Conservation (phyloP, 257 asterid genomes). For the Euphrasia confusa region DNA sequence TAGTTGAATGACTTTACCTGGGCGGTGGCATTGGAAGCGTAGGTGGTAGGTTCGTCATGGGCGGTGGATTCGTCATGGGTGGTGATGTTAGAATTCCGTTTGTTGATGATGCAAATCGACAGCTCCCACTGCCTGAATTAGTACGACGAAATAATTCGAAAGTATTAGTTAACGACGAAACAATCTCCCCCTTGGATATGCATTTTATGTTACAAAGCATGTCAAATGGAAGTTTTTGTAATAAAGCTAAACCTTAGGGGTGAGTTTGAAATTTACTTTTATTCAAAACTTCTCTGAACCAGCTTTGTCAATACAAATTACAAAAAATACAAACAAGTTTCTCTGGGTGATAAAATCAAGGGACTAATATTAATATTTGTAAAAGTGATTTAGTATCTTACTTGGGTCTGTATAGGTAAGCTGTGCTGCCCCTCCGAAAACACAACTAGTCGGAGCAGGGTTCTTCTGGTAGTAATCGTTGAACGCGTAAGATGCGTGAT, state of each 20-base stretch:
- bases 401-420: constrained; percentile 75
- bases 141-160: neutral
- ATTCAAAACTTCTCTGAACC: no score
- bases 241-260: no score
- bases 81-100: constrained; percentile 20
- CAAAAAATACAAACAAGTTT: no score
- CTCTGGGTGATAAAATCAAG: no score
- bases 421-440: constrained; percentile 86
- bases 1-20: constrained; percentile 43
- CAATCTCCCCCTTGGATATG: no score
- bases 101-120: constrained; percentile 51
- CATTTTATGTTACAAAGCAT: no score
- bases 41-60: constrained; percentile 13
- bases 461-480: constrained; percentile 87
- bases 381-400: constrained; percentile 33
- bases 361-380: no score
- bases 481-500: constrained; percentile 91
- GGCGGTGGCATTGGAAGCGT: constrained; percentile 52
- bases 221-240: no score
- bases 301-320: no score
- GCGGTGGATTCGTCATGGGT: no score
- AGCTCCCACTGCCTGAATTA: constrained; percentile 76
- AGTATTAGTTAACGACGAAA: neutral
- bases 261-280: no score
- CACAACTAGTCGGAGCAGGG: constrained; percentile 83